These are phyloP conservation scores for Mrakia hoshinonis DNA, from an alignment of 768 basidiomycete genomes.

Conservation along the genomic window DNA sequence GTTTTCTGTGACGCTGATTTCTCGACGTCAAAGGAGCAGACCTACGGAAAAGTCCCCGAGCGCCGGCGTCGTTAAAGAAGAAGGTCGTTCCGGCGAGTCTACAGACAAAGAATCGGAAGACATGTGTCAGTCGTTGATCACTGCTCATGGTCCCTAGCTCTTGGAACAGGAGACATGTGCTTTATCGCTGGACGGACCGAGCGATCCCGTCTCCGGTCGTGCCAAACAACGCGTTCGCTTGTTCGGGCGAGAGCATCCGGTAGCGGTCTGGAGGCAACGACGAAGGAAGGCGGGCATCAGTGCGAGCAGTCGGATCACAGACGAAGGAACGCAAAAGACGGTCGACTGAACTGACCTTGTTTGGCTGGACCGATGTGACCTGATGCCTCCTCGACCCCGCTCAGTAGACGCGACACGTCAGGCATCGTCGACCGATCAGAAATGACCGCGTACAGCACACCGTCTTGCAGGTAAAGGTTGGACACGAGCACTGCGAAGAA, in stretches of 20 bases:
- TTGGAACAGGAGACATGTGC: too few species aligned
- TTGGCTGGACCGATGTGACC: too few species aligned
- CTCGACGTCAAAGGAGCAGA: not conserved
- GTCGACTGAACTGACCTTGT: too few species aligned
- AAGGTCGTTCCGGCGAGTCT: constrained; percentile 21
- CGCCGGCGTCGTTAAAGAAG: constrained; percentile 27
- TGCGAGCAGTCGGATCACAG: not conserved
- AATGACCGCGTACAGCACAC: constrained; percentile 2
- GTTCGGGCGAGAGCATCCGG: constrained; percentile 1
- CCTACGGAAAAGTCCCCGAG: constrained; percentile 20
- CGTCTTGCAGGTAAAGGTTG: constrained; percentile 17
- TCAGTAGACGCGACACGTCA: too few species aligned
- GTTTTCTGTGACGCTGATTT: not conserved
- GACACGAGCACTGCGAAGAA: not conserved
- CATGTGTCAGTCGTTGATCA: too few species aligned
- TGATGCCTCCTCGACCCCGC: too few species aligned
- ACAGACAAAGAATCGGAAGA: not conserved
- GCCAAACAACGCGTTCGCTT: constrained; percentile 3
- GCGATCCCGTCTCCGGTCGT: constrained; percentile 16
- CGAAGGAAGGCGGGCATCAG: not conserved
- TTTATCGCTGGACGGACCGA: not conserved
- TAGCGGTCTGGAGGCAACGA: not conserved
- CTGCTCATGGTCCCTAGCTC: too few species aligned
- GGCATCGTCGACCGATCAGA: not conserved
- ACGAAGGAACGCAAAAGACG: not conserved